Evolutionary conservation across 2,329 filamentous ascomycete species (phyloP), one percentile per base, ranked within the genome.

Genomic region (Verticillium klebahnii): DNA sequence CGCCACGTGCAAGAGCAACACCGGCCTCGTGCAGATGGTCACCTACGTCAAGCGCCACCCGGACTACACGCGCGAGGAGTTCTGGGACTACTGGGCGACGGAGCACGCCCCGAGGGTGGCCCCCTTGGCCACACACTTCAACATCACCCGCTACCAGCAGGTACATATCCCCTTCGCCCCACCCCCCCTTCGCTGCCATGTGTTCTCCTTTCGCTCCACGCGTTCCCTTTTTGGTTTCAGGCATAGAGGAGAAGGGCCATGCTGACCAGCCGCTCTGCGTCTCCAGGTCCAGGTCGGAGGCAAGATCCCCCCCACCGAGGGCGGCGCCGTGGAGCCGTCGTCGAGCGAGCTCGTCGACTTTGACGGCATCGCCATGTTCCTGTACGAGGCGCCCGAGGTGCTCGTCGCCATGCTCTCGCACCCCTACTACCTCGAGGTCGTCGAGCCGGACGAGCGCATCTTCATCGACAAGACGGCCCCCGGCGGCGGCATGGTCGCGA

Each of bases 1-100:
- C 56, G 54, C 56, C 6, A 17, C 40, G 73, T 82, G 57, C 74
- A 2, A 82, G 34, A 57, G 82, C 79, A 68, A 65, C 25, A 71
- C 69, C 0, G 69, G 69, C 1, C 60, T 68, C 3, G 34, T 62
- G 0, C 70, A 72, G 62, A 73, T 72, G 71, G 39, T 70, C 17
- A 71, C 67, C 8, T 70, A 71, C 59, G 67, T 72, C 34, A 72
- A 72, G 45, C 67, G 71, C 8, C 65, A 65, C 23, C 64, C 67
- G 1, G 63, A 67, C n/a, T 65, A 65, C 37, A 70, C 69, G 0
- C 67, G 66, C 11, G 64, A 67, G 8, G 65, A 70, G 9, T 72
- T 73, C 29, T 73, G 71, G 69, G 40, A 65, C 3, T 72, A 72
- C 23, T 72, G 71, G 71, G 65, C 71, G 23, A 69, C 65, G 0